Percentiles rank a stretch among this genome's conserved stretches.
Conservation (phyloP, 1,284 basidiomycete species). For the Chalciporus sp. region DNA sequence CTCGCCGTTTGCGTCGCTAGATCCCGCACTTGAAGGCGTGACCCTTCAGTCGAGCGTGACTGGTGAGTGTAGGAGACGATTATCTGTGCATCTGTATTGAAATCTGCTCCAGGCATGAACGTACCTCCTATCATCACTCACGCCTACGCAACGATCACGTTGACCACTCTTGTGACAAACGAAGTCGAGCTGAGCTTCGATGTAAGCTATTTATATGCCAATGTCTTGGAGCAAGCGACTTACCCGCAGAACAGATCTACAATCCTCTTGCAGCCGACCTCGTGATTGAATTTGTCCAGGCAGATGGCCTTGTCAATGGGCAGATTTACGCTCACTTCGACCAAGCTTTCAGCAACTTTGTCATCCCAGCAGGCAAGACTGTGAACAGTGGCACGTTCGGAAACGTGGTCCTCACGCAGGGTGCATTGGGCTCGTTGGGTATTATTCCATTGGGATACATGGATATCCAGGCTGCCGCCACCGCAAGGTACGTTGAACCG, state of each 20-base stretch:
- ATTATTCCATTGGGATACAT: slow-evolving; percentile 57
- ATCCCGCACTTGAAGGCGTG: slow-evolving; percentile 58
- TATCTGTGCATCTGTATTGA: slow-evolving; percentile 1
- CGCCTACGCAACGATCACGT: slow-evolving; percentile 51
- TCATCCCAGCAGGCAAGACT: slow-evolving; percentile 57
- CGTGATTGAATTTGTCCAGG: slow-evolving; percentile 56
- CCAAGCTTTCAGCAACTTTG: slow-evolving; percentile 53
- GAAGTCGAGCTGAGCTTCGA: slow-evolving; percentile 57
- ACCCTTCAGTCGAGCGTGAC: slow-evolving; percentile 51
- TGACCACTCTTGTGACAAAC: slow-evolving; percentile 52
- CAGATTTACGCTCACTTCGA: slow-evolving; percentile 59
- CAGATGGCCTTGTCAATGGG: slow-evolving; percentile 54
- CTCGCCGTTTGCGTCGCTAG: slow-evolving; percentile 65
- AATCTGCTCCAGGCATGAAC: slow-evolving; percentile 42
- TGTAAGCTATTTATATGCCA: slow-evolving; percentile 33
- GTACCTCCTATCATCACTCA: slow-evolving; percentile 45
- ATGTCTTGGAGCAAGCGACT: slow-evolving; percentile 1
- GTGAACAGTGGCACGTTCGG: slow-evolving; percentile 57
- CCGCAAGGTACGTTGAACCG: slow-evolving; percentile 39
- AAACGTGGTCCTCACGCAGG: slow-evolving; percentile 60
- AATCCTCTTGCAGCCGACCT: slow-evolving; percentile 64
- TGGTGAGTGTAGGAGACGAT: slow-evolving; percentile 36
- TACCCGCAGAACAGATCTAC: slow-evolving; percentile 38
- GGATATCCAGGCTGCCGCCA: slow-evolving; percentile 53
- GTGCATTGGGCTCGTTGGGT: slow-evolving; percentile 51